These are phyloP conservation scores for Selaginella moellendorffii DNA, from an alignment of 75 land plant genomes.

Conservation along the genomic window DNA sequence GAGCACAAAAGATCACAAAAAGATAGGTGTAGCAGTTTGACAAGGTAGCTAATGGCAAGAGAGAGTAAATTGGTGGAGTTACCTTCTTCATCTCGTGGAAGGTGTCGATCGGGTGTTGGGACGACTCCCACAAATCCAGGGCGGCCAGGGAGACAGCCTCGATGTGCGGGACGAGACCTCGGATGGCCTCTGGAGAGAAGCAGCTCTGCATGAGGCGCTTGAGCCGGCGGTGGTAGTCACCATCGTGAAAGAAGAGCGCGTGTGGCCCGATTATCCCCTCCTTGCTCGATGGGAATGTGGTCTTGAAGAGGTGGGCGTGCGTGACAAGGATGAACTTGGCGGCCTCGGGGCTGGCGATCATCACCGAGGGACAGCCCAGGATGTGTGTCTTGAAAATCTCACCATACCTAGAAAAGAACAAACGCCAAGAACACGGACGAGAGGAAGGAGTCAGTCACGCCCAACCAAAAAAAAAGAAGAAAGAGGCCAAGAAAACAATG, in stretches of 20 bases:
- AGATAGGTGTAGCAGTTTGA: no score
- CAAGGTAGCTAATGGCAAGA: no score
- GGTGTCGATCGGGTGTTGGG: constrained; percentile 42
- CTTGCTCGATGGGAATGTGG: constrained; percentile 84
- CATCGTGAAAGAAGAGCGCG: constrained; percentile 84
- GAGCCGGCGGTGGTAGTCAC: constrained; percentile 55
- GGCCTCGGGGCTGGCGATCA: constrained; percentile 82
- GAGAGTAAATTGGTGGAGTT: constrained; percentile 15
- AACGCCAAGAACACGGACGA: no score
- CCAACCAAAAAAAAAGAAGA: neutral
- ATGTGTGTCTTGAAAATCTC: constrained; percentile 72
- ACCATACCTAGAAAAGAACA: constrained; percentile 60
- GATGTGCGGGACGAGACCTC: constrained; percentile 28
- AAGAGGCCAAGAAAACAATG: neutral
- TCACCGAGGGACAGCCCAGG: constrained; percentile 71
- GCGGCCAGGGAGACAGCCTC: constrained; percentile 39
- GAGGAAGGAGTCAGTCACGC: no score
- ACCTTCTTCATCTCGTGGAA: constrained; percentile 83
- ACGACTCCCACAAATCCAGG: constrained; percentile 30
- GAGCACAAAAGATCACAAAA: neutral
- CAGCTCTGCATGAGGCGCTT: constrained; percentile 51
- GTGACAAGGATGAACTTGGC: constrained; percentile 52
- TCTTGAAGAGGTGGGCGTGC: constrained; percentile 69
- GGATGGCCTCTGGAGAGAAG: constrained; percentile 56
- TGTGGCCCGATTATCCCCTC: constrained; percentile 66